These are phyloP conservation scores for Wickerhamomyces strasburgensis DNA, from an alignment of 805 yeast genomes.

Conservation along the genomic window DNA sequence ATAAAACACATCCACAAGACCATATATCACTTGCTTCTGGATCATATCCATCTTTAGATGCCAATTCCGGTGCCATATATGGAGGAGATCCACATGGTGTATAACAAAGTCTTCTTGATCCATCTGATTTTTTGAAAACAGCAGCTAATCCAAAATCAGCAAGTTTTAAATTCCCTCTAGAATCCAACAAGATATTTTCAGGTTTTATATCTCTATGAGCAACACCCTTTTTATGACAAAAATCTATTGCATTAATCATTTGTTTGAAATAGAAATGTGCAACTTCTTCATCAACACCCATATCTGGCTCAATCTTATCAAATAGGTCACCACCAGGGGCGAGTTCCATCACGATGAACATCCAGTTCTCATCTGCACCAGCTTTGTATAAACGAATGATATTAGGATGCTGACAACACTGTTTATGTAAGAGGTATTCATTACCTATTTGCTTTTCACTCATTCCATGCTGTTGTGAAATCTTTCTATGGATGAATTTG, in stretches of 20 bases:
- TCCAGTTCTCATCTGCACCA: conserved; percentile 50
- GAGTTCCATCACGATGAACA: conserved; percentile 63
- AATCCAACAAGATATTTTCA: conserved; percentile 60
- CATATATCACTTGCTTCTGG: conserved; percentile 59
- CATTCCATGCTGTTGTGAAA: conserved; percentile 31
- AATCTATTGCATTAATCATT: conserved; percentile 53
- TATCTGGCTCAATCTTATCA: conserved; percentile 74
- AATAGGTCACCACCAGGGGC: conserved; percentile 75
- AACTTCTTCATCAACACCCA: conserved; percentile 60
- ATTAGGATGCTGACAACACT: conserved; percentile 55
- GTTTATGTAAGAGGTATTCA: conserved; percentile 57
- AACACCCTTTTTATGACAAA: conserved; percentile 57
- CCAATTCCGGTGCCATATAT: conserved; percentile 73
- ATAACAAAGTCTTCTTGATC: conserved; percentile 40
- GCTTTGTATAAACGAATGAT: conserved; percentile 50
- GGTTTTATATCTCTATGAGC: conserved; percentile 70
- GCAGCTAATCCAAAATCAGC: conserved; percentile 77
- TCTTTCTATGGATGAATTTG: conserved; percentile 47
- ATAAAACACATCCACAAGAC: conserved; percentile 64
- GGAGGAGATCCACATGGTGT: conserved; percentile 73
- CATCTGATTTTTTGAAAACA: conserved; percentile 45
- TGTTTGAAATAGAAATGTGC: conserved; percentile 70
- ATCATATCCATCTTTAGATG: conserved; percentile 41
- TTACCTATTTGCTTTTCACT: conserved; percentile 38
- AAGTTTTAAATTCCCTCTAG: conserved; percentile 60